phyloP scores from a whole-genome alignment of 2,329 filamentous ascomycete genomes.

The Zasmidium cellare region DNA sequence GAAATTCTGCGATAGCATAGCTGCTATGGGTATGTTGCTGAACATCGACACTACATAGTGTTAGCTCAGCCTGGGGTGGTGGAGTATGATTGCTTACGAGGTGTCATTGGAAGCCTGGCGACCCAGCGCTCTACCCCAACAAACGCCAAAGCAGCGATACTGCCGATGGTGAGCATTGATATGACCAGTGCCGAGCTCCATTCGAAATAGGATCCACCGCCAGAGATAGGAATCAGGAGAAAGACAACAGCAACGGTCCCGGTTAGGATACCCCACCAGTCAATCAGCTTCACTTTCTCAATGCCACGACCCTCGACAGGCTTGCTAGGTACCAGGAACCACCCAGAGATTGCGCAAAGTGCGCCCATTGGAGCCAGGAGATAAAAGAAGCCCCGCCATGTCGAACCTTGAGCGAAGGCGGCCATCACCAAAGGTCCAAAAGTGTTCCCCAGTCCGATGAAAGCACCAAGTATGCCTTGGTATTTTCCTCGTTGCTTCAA shows the following conservation, averaged over 20 bases:
- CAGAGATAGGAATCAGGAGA: neutral
- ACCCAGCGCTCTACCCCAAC: neutral
- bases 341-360: neutral
- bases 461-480: neutral
- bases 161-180: neutral
- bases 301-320: neutral
- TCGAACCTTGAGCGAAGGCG: neutral
- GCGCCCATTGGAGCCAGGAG: neutral
- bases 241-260: neutral
- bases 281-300: neutral
- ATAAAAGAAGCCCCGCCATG: neutral
- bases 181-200: neutral
- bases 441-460: neutral
- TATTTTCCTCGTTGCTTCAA: neutral
- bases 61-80: neutral
- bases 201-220: neutral
- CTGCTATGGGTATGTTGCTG: neutral
- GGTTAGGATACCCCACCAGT: neutral
- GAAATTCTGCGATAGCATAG: neutral
- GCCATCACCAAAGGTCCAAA: neutral
- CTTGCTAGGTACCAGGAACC: neutral
- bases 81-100: neutral
- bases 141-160: neutral
- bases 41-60: neutral
- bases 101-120: neutral